phyloP scores from a whole-genome alignment of 148 eudicot genomes.

The Persicaria tinctoria region DNA sequence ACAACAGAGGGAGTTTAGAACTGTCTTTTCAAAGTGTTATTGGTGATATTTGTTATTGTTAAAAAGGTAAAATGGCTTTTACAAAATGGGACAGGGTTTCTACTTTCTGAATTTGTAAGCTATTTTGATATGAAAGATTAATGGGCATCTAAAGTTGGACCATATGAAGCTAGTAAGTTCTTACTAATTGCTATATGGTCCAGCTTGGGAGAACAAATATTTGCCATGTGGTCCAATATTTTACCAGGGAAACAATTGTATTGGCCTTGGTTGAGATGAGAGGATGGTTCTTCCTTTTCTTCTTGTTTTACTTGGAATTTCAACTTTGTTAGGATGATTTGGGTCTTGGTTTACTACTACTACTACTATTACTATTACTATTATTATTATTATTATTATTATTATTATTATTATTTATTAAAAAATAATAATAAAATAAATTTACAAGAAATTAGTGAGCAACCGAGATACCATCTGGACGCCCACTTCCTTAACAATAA shows the following conservation, averaged over 20 bases:
- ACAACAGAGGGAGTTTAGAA: background rate
- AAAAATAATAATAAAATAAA: too few relatives aligned
- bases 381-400: too few relatives aligned
- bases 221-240: background rate
- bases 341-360: too few relatives aligned
- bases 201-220: background rate
- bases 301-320: background rate
- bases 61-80: conserved; percentile 3
- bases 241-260: background rate
- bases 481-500: too few relatives aligned
- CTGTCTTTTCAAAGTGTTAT: background rate
- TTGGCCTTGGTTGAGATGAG: background rate
- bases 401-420: too few relatives aligned
- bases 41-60: background rate
- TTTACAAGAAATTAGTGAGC: too few relatives aligned
- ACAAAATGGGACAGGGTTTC: background rate
- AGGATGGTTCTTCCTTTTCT: conserved; percentile 4
- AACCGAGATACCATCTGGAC: too few relatives aligned
- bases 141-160: conserved; percentile 7
- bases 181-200: conserved; percentile 8
- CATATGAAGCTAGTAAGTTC: conserved; percentile 10
- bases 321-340: background rate
- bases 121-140: conserved; percentile 6
- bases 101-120: conserved; percentile 12
- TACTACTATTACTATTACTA: too few relatives aligned